Evolutionary conservation across 1,139 yeast genomes (phyloP), one percentile per base, ranked within the genome.

Genomic region (Geotrichum europaeum): DNA sequence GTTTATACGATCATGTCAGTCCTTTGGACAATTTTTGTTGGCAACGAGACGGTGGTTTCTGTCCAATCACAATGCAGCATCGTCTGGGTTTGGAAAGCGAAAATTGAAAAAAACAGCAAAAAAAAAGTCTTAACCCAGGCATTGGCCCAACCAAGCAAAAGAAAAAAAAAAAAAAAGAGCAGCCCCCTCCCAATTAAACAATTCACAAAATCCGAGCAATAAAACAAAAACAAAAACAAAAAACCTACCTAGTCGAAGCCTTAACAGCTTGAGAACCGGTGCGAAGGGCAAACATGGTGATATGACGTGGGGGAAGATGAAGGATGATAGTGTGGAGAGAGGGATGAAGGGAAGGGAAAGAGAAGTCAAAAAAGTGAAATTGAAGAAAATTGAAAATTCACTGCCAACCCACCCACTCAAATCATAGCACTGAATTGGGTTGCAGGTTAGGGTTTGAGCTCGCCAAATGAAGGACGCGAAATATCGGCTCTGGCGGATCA

Each of bases 251-350:
- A 57, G 65, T 63, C 54, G 65, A 60, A 58, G 64, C 64, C 61
- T 59, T 58, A 40, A 55, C 57, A 57, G 69, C 65, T 55, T 69
- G 65, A 63, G 67, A 66, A 61, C 68, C 67, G 65, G 71, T 59
- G 59, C 72, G 71, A 65, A 69, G 67, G 59, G 72, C 70, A 61
- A 68, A 67, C 72, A 69, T 69, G 58, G 52, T 61, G 63, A 50
- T 15, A 36, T 32, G 51, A 25, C 25, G 30, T 15, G 24, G 58
- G 22, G 53, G 49, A 36, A 30, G 55, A 13, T 34, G 50, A 51
- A 40, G 49, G 58, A 34, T 30, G 45, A 25, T 36, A 55, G 34
- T 52, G 51, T 30, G 47, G 53, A 47, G 28, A 20, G 32, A 9
- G 45, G 49, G 24, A 34, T 43, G 28, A 36, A 34, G 36, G 24